These are phyloP conservation scores for Nakazawaea siamensis DNA, from an alignment of 805 yeast genomes.

Conservation along the genomic window DNA sequence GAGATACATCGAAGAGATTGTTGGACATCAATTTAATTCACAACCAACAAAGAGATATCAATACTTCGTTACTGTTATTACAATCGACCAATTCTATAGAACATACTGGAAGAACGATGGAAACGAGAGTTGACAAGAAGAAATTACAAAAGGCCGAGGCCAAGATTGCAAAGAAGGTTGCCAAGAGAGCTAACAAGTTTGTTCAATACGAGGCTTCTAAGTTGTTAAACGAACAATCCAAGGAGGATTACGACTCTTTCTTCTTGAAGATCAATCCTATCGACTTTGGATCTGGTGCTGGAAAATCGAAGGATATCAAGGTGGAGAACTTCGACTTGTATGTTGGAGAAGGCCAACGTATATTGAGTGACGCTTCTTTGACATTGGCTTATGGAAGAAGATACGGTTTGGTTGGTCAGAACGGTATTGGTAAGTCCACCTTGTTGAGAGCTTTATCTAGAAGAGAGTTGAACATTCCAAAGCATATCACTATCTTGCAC, in stretches of 20 bases:
- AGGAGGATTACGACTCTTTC: slow-evolving; percentile 86
- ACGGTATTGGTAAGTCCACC: slow-evolving; percentile 99
- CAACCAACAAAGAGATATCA: slow-evolving; percentile 63
- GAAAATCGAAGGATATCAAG: slow-evolving; percentile 95
- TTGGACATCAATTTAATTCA: slow-evolving; percentile 69
- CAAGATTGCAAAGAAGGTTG: slow-evolving; percentile 95
- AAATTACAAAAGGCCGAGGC: slow-evolving; percentile 96
- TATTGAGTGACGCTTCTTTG: slow-evolving; percentile 78
- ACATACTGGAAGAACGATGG: slow-evolving; percentile 85
- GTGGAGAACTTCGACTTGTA: slow-evolving; percentile 87
- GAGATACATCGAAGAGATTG: slow-evolving; percentile 83
- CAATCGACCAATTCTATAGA: slow-evolving; percentile 82
- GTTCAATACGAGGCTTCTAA: slow-evolving; percentile 93
- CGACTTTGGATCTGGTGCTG: slow-evolving; percentile 84
- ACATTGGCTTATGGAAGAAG: slow-evolving; percentile 88
- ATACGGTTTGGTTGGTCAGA: slow-evolving; percentile 96
- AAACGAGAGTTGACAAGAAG: slow-evolving; percentile 91
- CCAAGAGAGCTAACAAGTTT: slow-evolving; percentile 73
- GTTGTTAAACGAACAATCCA: slow-evolving; percentile 55
- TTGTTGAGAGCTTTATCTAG: slow-evolving; percentile 83
- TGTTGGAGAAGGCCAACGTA: slow-evolving; percentile 94
- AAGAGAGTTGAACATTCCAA: slow-evolving; percentile 90
- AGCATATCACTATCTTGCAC: slow-evolving; percentile 89
- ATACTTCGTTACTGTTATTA: slow-evolving; percentile 66
- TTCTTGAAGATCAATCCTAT: slow-evolving; percentile 93